These are phyloP conservation scores for Ascosphaera apis DNA, from an alignment of 2,329 filamentous ascomycete species.

Conservation along the genomic window DNA sequence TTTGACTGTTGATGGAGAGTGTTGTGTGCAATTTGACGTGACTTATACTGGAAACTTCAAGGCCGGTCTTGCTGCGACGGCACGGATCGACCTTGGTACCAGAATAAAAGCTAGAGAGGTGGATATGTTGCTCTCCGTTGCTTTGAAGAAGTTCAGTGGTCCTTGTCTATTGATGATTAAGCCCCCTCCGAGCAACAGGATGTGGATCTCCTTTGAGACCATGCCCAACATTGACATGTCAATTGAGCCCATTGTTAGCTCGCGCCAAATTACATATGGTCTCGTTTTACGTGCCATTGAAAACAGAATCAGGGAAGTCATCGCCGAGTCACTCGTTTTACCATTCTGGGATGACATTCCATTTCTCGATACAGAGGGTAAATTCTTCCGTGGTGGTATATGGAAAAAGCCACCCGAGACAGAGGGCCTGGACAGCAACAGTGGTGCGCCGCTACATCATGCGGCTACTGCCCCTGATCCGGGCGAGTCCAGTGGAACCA, in stretches of 20 bases:
- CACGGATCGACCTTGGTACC: conserved; percentile 68
- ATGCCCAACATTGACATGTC: conserved; percentile 82
- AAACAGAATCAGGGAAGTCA: conserved; percentile 77
- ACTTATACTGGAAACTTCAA: conserved; percentile 76
- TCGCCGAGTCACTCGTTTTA: conserved; percentile 72
- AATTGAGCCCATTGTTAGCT: conserved; percentile 90
- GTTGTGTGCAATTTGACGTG: conserved; percentile 65
- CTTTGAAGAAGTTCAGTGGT: conserved; percentile 65
- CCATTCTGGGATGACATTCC: conserved; percentile 95
- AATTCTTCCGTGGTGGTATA: conserved; percentile 66
- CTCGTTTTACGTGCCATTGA: conserved; percentile 85
- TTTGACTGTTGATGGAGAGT: conserved; percentile 74
- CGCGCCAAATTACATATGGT: conserved; percentile 83
- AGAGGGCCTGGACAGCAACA: conserved; percentile 7
- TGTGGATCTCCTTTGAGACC: conserved; percentile 93
- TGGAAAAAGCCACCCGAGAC: conserved; percentile 29
- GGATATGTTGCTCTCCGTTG: conserved; percentile 65
- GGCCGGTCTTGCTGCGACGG: conserved; percentile 77
- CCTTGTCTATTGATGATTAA: conserved; percentile 74
- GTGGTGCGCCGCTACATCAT: conserved; percentile 12
- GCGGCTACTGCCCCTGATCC: conserved; percentile 11
- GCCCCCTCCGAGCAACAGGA: conserved; percentile 75
- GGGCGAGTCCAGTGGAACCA: conserved; percentile 3
- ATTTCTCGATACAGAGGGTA: conserved; percentile 60
- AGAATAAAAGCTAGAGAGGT: conserved; percentile 82